Conservation (phyloP, 805 yeast species). For the Candida nonsorbophila region DNA sequence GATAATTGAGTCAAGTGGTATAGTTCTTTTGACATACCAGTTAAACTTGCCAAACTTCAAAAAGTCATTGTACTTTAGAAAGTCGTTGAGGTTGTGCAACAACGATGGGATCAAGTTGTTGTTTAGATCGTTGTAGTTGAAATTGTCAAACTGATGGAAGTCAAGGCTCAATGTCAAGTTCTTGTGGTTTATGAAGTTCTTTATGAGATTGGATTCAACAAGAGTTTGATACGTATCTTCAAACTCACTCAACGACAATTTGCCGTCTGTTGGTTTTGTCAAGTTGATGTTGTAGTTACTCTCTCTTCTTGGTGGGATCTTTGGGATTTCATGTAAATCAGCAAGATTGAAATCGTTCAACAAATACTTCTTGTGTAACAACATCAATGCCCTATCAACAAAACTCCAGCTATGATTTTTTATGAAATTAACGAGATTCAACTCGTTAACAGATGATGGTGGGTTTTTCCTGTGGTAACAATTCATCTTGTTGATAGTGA, state of each 20-base stretch:
- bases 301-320: neutral
- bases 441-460: conserved; percentile 33
- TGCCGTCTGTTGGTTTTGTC: conserved; percentile 16
- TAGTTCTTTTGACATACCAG: conserved; percentile 58
- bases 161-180: conserved; percentile 24
- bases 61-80: conserved; percentile 47
- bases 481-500: conserved; percentile 39
- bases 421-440: conserved; percentile 44
- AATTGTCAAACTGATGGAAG: conserved; percentile 31
- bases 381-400: conserved; percentile 49
- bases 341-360: too few species aligned
- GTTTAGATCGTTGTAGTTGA: conserved; percentile 47
- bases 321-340: conserved; percentile 2
- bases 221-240: conserved; percentile 37
- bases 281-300: conserved; percentile 7
- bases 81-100: conserved; percentile 51
- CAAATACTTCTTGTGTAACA: conserved; percentile 37
- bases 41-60: conserved; percentile 49
- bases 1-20: conserved; percentile 56
- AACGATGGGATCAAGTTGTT: conserved; percentile 53
- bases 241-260: conserved; percentile 26
- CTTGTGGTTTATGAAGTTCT: conserved; percentile 21
- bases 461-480: conserved; percentile 27
- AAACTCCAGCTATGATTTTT: conserved; percentile 45
- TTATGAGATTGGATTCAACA: conserved; percentile 33